phyloP scores from a whole-genome alignment of 805 yeast species.

The Nakazawaea wyomingensis region DNA sequence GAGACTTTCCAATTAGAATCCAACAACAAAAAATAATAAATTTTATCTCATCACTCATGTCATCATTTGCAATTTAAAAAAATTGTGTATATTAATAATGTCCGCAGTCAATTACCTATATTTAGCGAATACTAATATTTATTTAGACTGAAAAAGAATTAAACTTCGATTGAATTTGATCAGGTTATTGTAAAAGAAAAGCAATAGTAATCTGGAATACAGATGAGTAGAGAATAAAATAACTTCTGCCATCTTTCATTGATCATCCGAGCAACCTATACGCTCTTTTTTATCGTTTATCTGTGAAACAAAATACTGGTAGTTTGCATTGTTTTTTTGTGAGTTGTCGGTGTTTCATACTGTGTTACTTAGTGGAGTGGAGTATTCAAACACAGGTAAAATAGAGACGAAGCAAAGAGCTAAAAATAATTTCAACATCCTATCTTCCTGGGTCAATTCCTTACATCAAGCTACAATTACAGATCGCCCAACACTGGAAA shows the following conservation, averaged over 20 bases:
- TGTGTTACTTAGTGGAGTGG: constrained; percentile 38
- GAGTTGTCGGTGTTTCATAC: constrained; percentile 49
- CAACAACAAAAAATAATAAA: no score
- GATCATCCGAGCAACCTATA: no score
- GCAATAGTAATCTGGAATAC: no score
- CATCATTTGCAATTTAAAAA: not conserved
- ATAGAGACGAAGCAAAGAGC: constrained; percentile 61
- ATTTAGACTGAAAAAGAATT: constrained; percentile 1
- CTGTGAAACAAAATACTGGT: no score
- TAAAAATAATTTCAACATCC: constrained; percentile 58
- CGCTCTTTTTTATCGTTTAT: no score
- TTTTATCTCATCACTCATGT: no score
- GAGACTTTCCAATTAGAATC: no score
- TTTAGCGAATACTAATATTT: not conserved
- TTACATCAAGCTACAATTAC: constrained; percentile 38
- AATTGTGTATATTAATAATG: not conserved
- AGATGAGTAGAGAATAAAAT: no score
- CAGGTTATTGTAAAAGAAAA: not conserved
- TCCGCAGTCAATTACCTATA: not conserved
- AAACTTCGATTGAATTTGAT: not conserved
- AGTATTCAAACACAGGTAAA: constrained; percentile 44
- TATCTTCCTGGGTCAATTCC: constrained; percentile 40
- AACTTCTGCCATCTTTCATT: no score
- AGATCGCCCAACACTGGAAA: constrained; percentile 35
- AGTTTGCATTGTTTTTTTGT: constrained; percentile 41